phyloP scores from a whole-genome alignment of 331 rosid species.

The Pyracantha coccinea region DNA sequence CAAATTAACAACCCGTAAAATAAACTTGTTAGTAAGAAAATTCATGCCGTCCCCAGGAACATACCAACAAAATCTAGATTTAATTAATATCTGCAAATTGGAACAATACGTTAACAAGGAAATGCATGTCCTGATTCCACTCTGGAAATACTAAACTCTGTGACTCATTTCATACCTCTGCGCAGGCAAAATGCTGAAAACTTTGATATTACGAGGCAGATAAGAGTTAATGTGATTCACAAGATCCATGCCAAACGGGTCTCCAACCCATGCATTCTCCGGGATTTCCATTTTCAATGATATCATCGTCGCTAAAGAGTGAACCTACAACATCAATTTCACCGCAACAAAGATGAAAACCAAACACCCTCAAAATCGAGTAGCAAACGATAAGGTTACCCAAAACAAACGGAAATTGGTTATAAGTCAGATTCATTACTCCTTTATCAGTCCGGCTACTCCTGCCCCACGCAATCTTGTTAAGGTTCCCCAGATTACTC shows the following conservation, averaged over 20 bases:
- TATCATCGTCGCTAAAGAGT: constrained; percentile 76
- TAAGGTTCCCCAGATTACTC: constrained; percentile 69
- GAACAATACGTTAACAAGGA: no score
- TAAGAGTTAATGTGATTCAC: constrained; percentile 53
- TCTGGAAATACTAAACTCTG: neutral
- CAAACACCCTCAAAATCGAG: neutral
- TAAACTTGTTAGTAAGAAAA: no score
- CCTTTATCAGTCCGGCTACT: constrained; percentile 98
- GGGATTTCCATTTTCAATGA: constrained; percentile 93
- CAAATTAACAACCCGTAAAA: no score
- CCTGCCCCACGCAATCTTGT: constrained; percentile 85
- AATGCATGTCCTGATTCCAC: neutral
- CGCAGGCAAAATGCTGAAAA: constrained; percentile 66
- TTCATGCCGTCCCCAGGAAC: no score
- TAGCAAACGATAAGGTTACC: neutral
- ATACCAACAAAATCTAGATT: no score
- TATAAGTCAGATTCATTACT: constrained; percentile 40
- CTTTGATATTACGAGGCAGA: constrained; percentile 71
- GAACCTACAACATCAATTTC: constrained; percentile 47
- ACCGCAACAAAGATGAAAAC: neutral
- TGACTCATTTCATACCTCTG: constrained; percentile 32
- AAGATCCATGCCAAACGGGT: constrained; percentile 64
- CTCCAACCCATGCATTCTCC: constrained; percentile 53
- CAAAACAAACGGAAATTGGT: neutral
- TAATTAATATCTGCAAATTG: no score